A percentile compares a stretch with the other conserved stretches of the same genome.
These are phyloP conservation scores for Rhypophila decipiens DNA, from an alignment of 495 filamentous ascomycete species.

Conservation along the genomic window DNA sequence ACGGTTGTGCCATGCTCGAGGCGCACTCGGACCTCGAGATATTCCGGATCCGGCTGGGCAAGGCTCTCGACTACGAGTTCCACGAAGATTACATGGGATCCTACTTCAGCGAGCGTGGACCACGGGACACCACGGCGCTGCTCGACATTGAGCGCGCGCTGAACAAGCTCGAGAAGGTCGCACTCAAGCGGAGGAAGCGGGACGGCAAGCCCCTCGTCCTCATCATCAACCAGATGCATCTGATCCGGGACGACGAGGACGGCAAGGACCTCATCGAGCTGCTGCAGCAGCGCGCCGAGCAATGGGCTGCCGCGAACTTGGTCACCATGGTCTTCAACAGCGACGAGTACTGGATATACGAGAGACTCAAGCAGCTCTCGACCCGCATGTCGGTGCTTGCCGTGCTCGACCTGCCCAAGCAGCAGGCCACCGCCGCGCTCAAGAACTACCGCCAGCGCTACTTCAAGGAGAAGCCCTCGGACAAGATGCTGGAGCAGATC, in stretches of 20 bases:
- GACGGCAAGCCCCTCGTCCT: slow-evolving; percentile 68
- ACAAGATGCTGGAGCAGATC: slow-evolving; percentile 60
- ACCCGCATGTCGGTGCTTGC: slow-evolving; percentile 88
- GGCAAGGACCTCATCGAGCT: slow-evolving; percentile 88
- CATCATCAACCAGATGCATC: slow-evolving; percentile 86
- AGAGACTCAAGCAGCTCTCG: slow-evolving; percentile 81
- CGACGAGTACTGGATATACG: slow-evolving; percentile 98
- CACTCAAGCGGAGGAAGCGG: slow-evolving; percentile 53
- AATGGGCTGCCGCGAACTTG: slow-evolving; percentile 86
- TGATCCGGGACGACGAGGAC: slow-evolving; percentile 84
- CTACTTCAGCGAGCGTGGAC: slow-evolving; percentile 89
- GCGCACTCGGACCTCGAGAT: slow-evolving; percentile 93
- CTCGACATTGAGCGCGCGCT: slow-evolving; percentile 93
- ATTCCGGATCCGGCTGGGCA: slow-evolving; percentile 85
- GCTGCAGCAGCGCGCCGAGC: slow-evolving; percentile 90
- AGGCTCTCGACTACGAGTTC: slow-evolving; percentile 91
- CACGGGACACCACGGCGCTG: slow-evolving; percentile 81
- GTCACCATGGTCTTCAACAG: slow-evolving; percentile 88
- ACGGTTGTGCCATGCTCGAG: slow-evolving; percentile 87
- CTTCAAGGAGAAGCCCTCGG: slow-evolving; percentile 49
- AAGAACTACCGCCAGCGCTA: slow-evolving; percentile 68
- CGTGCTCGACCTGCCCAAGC: slow-evolving; percentile 72
- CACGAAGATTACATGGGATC: slow-evolving; percentile 86
- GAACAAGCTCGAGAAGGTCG: slow-evolving; percentile 97
- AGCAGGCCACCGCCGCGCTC: slow-evolving; percentile 67